Percentiles rank a stretch among this genome's conserved stretches.
Conservation (phyloP, 805 yeast genomes). For the Ogataea wickerhamii region DNA sequence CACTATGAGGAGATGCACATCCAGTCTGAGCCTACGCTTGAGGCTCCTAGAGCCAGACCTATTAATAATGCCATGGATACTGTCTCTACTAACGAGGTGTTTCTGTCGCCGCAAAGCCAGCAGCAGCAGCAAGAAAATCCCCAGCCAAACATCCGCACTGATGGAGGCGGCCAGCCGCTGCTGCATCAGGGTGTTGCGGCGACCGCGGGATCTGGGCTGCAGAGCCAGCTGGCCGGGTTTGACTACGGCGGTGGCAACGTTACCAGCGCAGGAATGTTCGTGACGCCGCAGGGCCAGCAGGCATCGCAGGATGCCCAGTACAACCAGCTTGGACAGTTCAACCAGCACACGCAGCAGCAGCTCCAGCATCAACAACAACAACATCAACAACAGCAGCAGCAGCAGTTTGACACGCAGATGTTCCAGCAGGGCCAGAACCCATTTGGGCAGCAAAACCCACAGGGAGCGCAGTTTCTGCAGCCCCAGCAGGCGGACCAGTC, state of each 20-base stretch:
- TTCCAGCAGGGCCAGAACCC: slow-evolving; percentile 2
- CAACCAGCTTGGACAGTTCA: slow-evolving; percentile 8
- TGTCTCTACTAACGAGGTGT: slow-evolving; percentile 90
- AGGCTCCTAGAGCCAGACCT: slow-evolving; percentile 42
- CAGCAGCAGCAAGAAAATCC: slow-evolving; percentile 14
- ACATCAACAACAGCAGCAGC: slow-evolving; percentile 15
- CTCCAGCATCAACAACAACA: slow-evolving; percentile 11
- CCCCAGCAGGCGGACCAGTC: slow-evolving; percentile 5
- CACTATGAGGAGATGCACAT: slow-evolving; percentile 98
- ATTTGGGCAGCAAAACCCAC: slow-evolving; percentile 1
- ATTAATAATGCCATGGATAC: slow-evolving; percentile 69
- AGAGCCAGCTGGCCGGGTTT: slow-evolving; percentile 18
- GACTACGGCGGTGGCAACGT: slow-evolving; percentile 18
- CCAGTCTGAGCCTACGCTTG: slow-evolving; percentile 44
- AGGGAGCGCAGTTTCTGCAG: slow-evolving; percentile 7
- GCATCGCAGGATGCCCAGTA: slow-evolving; percentile 11
- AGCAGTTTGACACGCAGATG: slow-evolving; percentile 2
- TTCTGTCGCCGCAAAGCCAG: slow-evolving; percentile 40
- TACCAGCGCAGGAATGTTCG: slow-evolving; percentile 7
- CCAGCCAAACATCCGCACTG: slow-evolving; percentile 5
- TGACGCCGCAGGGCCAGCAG: slow-evolving; percentile 14
- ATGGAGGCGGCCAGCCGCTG: slow-evolving; percentile 1
- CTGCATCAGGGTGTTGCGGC: slow-evolving; percentile 6
- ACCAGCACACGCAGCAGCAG: slow-evolving; percentile 14
- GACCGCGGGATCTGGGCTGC: slow-evolving; percentile 4